Evolutionary conservation across 495 filamentous ascomycete species (phyloP).

Genomic region (Trichoderma reesei): DNA sequence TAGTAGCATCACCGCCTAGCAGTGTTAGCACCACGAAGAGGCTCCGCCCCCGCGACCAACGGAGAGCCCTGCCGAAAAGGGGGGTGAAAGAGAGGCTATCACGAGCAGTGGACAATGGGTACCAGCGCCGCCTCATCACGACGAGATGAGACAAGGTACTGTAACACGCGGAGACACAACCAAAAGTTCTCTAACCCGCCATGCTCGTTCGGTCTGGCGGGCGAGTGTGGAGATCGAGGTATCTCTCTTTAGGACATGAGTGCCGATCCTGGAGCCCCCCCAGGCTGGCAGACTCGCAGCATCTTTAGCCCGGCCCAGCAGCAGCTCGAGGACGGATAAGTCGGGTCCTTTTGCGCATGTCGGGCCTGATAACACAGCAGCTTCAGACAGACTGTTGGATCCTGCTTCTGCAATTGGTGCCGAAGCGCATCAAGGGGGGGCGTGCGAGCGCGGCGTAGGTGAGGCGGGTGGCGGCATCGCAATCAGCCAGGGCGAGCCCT

Average conservation of each 20-base stretch:
- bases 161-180: not conserved
- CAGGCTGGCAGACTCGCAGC: not conserved
- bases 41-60: not conserved
- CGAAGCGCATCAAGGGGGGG: no score
- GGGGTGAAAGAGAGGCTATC: not conserved
- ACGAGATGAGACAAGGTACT: not conserved
- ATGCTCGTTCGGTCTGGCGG: not conserved
- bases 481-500: no score
- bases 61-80: not conserved
- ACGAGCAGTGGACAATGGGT: not conserved
- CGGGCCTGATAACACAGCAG: not conserved
- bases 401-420: no score
- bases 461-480: not conserved
- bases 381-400: no score
- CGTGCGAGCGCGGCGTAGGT: no score
- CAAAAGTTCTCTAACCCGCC: not conserved
- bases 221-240: not conserved
- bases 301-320: not conserved
- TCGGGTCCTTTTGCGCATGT: not conserved
- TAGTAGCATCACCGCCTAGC: not conserved
- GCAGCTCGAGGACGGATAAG: not conserved
- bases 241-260: not conserved
- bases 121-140: not conserved
- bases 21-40: no score
- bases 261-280: not conserved